Evolutionary conservation across 768 basidiomycete genomes (phyloP).

Genomic region (Pleurotus platypus): DNA sequence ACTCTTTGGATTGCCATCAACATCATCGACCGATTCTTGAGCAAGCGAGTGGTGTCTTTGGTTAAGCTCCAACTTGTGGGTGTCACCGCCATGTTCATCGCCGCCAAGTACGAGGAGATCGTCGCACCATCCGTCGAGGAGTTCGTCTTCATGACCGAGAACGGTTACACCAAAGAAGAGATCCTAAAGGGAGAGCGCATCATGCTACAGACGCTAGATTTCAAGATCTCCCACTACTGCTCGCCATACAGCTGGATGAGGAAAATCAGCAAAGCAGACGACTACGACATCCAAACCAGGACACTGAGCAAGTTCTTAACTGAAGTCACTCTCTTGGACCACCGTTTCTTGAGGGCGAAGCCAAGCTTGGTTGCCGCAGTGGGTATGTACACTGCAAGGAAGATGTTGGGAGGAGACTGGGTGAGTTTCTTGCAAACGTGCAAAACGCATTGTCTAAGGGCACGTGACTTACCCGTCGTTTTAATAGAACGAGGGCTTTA

Average conservation of each 20-base stretch:
- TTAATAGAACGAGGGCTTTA: conserved; percentile 80
- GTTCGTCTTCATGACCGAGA: conserved; percentile 97
- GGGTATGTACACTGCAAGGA: conserved; percentile 94
- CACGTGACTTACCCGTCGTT: conserved; percentile 35
- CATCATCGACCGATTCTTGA: conserved; percentile 90
- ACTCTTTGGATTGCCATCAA: conserved; percentile 99
- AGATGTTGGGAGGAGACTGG: conserved; percentile 95
- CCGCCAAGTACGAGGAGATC: conserved; percentile 99
- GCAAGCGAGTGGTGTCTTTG: conserved; percentile 81
- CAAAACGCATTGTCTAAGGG: conserved; percentile 9
- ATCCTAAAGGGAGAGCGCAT: conserved; percentile 98
- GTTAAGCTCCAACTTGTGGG: conserved; percentile 95
- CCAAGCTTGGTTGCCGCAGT: conserved; percentile 93
- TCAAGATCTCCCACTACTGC: conserved; percentile 95
- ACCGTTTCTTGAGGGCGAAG: conserved; percentile 90
- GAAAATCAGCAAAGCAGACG: conserved; percentile 96
- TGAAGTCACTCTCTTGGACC: conserved; percentile 90
- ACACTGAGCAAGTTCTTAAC: conserved; percentile 97
- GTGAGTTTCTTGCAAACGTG: conserved; percentile 49
- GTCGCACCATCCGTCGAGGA: conserved; percentile 96
- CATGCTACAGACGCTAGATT: conserved; percentile 91
- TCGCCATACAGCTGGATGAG: conserved; percentile 99
- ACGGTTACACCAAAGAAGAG: conserved; percentile 90
- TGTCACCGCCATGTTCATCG: conserved; percentile 98
- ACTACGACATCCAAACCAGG: conserved; percentile 96